Conservation (phyloP, 257 asterid species). For the Penstemon barbatus region DNA sequence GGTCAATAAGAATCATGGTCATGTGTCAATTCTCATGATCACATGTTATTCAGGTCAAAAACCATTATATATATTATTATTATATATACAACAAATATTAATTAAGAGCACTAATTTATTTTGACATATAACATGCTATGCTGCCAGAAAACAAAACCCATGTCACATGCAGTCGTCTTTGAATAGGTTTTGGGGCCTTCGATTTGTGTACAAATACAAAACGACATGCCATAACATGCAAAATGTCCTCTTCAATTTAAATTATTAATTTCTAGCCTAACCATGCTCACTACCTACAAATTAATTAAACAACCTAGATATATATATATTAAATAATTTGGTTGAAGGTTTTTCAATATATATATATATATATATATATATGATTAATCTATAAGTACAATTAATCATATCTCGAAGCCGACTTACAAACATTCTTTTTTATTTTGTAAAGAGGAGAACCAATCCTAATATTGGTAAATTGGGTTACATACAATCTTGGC, state of each 20-base stretch:
- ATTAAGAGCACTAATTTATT: background rate
- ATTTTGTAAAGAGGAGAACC: no score
- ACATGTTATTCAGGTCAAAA: constrained; percentile 6
- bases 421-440: no score
- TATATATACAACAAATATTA: background rate
- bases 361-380: no score
- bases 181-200: background rate
- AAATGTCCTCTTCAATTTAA: background rate
- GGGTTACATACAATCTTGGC: no score
- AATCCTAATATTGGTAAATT: no score
- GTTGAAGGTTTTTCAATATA: no score
- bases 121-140: constrained; percentile 8
- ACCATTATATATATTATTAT: background rate
- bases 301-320: no score
- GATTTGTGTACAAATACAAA: constrained; percentile 13
- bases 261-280: no score
- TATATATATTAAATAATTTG: no score
- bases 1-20: background rate
- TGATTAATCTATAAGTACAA: no score
- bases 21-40: background rate
- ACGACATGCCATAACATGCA: constrained; percentile 2
- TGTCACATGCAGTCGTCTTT: constrained; percentile 7
- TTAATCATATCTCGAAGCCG: no score
- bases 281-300: no score
- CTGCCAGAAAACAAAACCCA: background rate